Evolutionary conservation across 805 yeast species (phyloP).

Genomic region (Candida insectorum): DNA sequence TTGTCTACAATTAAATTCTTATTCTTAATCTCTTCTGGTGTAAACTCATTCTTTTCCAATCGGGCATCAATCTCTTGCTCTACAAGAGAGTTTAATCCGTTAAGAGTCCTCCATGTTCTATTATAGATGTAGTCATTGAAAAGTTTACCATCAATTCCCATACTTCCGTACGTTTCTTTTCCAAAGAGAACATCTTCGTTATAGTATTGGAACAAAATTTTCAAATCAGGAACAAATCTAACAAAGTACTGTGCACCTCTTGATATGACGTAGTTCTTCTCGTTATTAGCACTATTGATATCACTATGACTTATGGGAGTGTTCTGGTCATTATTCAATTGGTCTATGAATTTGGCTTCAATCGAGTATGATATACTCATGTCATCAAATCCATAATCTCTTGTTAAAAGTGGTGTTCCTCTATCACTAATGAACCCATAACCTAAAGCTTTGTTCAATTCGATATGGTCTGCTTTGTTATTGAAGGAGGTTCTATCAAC

Average conservation of each 20-base stretch:
- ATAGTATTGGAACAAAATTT: slow-evolving; percentile 22
- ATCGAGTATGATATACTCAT: slow-evolving; percentile 49
- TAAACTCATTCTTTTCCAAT: slow-evolving; percentile 23
- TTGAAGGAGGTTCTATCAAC: slow-evolving; percentile 35
- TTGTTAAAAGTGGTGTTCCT: slow-evolving; percentile 53
- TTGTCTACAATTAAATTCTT: slow-evolving; percentile 24
- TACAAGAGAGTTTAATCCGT: slow-evolving; percentile 24
- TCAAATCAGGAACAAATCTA: slow-evolving; percentile 37
- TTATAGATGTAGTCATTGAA: slow-evolving; percentile 21
- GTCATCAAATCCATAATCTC: slow-evolving; percentile 43
- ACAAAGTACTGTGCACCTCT: slow-evolving; percentile 33
- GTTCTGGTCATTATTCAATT: slow-evolving; percentile 26
- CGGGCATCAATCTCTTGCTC: slow-evolving; percentile 36
- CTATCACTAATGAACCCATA: slow-evolving; percentile 49
- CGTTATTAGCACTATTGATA: slow-evolving; percentile 33
- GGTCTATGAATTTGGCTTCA: slow-evolving; percentile 54
- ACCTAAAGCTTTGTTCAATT: slow-evolving; percentile 43
- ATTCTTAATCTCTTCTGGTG: slow-evolving; percentile 27
- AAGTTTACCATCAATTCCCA: slow-evolving; percentile 36
- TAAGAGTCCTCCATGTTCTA: slow-evolving; percentile 32
- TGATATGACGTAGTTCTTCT: slow-evolving; percentile 34
- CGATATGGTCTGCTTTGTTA: slow-evolving; percentile 31
- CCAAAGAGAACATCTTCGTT: slow-evolving; percentile 23
- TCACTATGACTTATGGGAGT: slow-evolving; percentile 30
- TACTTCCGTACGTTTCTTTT: slow-evolving; percentile 23